These are phyloP conservation scores for Gloeophyllum trabeum DNA, from an alignment of 768 basidiomycete species.

Conservation along the genomic window DNA sequence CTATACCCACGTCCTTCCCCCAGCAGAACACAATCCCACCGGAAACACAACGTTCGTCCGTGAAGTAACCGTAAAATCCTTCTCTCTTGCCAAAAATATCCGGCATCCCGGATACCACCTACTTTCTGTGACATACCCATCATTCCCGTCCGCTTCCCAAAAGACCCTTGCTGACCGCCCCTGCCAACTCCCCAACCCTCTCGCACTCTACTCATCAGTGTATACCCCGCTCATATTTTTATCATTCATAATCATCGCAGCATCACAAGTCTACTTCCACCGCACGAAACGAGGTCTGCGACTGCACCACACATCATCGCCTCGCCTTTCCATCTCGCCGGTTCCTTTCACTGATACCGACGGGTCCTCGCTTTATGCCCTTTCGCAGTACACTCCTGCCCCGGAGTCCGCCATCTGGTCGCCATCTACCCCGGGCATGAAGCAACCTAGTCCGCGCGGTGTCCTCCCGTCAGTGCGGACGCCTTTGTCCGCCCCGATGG, in stretches of 20 bases:
- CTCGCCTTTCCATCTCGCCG: conserved; percentile 12
- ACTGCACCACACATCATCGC: no score
- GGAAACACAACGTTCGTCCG: no score
- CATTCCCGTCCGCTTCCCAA: conserved; percentile 15
- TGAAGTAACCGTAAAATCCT: conserved; percentile 84
- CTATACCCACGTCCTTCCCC: conserved; percentile 36
- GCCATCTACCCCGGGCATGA: background rate
- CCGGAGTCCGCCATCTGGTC: background rate
- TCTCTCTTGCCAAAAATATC: conserved; percentile 68
- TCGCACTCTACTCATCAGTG: conserved; percentile 41
- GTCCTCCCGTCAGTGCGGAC: background rate
- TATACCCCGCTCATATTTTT: conserved; percentile 58
- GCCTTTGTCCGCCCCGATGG: background rate
- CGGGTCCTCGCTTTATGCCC: conserved; percentile 12
- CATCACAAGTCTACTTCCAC: conserved; percentile 27
- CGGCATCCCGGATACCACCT: conserved; percentile 77
- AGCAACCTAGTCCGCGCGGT: background rate
- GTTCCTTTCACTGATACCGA: conserved; percentile 27
- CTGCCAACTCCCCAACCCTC: conserved; percentile 73
- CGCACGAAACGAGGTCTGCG: no score
- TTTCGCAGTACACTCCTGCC: conserved; percentile 4
- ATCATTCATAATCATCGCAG: conserved; percentile 34
- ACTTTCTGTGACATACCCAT: conserved; percentile 46
- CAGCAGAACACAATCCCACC: conserved; percentile 10
- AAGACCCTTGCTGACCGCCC: conserved; percentile 49